Conservation (phyloP, 2,329 filamentous ascomycete genomes). For the Sclerotiophoma versabilis region DNA sequence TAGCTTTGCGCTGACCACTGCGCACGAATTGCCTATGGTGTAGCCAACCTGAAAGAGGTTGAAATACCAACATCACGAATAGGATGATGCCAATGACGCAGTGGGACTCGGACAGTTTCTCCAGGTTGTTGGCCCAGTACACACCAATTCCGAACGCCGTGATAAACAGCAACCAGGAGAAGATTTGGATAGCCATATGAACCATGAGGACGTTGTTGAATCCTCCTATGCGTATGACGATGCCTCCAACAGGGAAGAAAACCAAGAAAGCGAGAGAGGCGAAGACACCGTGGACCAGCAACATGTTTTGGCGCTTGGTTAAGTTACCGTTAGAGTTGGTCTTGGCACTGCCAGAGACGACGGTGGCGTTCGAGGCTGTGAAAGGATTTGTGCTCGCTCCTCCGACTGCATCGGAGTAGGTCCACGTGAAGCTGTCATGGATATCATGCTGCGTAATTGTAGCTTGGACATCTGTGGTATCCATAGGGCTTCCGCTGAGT, state of each 20-base stretch:
- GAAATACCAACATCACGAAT: constrained; percentile 59
- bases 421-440: constrained; percentile 13
- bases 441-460: constrained; percentile 3
- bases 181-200: constrained; percentile 53
- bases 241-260: constrained; percentile 51
- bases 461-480: constrained; percentile 47
- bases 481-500: constrained; percentile 51
- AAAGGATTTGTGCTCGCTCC: constrained; percentile 20
- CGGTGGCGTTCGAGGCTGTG: constrained; percentile 1
- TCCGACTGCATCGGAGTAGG: constrained; percentile 15
- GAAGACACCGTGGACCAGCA: constrained; percentile 45
- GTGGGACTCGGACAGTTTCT: constrained; percentile 50
- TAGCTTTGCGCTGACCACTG: constrained; percentile 51
- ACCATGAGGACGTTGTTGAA: constrained; percentile 49
- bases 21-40: constrained; percentile 60
- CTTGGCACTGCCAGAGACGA: constrained; percentile 31
- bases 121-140: constrained; percentile 51
- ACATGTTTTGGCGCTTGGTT: constrained; percentile 22
- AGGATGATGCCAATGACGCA: constrained; percentile 60
- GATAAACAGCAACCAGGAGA: constrained; percentile 54
- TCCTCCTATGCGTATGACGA: constrained; percentile 47
- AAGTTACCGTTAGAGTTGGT: neutral
- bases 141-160: constrained; percentile 59
- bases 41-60: constrained; percentile 57
- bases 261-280: constrained; percentile 47